These are phyloP conservation scores for Monascus ruber DNA, from an alignment of 2,329 filamentous ascomycete species.

Conservation along the genomic window DNA sequence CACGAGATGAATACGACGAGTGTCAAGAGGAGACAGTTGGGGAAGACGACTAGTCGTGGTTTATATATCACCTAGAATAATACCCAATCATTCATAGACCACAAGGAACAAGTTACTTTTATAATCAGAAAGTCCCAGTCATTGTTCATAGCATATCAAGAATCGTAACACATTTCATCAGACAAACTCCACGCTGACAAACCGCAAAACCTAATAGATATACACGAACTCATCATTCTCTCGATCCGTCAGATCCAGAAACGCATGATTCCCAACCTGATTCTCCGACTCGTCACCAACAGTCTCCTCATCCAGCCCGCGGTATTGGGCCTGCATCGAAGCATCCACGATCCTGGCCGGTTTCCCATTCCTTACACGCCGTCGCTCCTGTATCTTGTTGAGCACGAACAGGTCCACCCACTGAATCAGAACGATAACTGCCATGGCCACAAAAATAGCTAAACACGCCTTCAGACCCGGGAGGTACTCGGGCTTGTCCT, in stretches of 20 bases:
- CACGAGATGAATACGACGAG: too few relatives aligned
- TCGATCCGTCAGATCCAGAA: constrained; percentile 52
- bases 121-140: too few relatives aligned
- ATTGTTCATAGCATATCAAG: too few relatives aligned
- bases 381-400: constrained; percentile 44
- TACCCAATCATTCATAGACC: too few relatives aligned
- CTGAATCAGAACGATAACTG: constrained; percentile 44
- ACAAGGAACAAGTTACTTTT: too few relatives aligned
- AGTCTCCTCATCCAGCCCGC: constrained; percentile 14
- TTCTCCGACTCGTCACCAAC: constrained; percentile 2
- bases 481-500: constrained; percentile 48
- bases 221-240: constrained; percentile 60
- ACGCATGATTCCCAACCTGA: constrained; percentile 39
- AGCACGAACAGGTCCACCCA: constrained; percentile 42
- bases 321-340: constrained; percentile 48
- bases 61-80: too few relatives aligned
- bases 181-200: too few relatives aligned
- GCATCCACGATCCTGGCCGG: constrained; percentile 46
- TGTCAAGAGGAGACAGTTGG: too few relatives aligned
- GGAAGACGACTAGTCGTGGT: too few relatives aligned
- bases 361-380: constrained; percentile 50
- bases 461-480: constrained; percentile 45
- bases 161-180: too few relatives aligned
- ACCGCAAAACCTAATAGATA: constrained; percentile 35
- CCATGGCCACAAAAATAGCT: constrained; percentile 37